Base-by-base conservation (phyloP, 495 filamentous ascomycete genomes). In the Aspergillus ostianus region DNA sequence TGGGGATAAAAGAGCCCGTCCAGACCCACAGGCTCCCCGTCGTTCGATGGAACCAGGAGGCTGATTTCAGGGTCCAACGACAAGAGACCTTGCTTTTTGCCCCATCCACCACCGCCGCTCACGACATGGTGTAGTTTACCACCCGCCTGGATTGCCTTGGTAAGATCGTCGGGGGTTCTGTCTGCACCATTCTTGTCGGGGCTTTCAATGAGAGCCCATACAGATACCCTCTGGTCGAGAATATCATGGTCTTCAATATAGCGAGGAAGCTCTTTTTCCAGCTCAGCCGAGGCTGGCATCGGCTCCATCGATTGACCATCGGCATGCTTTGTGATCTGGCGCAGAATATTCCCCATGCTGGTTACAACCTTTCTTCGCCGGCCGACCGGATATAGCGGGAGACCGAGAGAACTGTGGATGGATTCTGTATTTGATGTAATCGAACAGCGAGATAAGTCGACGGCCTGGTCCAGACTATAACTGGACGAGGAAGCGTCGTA, bases 21-120 rank as follows among this genome's bases (percentile, higher is more conserved):
- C 8, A 73, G 53, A 29, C 51, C 19, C 12, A 57, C 44, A 13
- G 70, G 59, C 4, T 58, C 57, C n/a, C 63, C 36, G 12, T 26
- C 50, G 18, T 55, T 48, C 49, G 50, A 17, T 47, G 58, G 56
- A 26, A 64, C 66, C 17, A 59, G 48, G 50, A 78, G 79, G 19
- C 65, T 75, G 17, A 76, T 79, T 62, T 91, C 83, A 19, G 91
- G 90, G 67, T 95, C 91, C 0, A 97, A 77, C 8, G 91, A 92
- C 6, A 96, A 75, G 13, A 97, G 79, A 5, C 92, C 92, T 56
- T 87, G 84, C 70, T 95, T 97, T 61, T 84, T 77, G 6, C 92
- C 92, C 92, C 92, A 97, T 49, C 92, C 92, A 53, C 92, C 92
- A 60, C 92, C 92, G 20, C 92, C 92, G 69, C 90, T 94, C 56